These are phyloP conservation scores for Cryptococcus jaspeensis DNA, from an alignment of 1,284 basidiomycete genomes.

Conservation along the genomic window DNA sequence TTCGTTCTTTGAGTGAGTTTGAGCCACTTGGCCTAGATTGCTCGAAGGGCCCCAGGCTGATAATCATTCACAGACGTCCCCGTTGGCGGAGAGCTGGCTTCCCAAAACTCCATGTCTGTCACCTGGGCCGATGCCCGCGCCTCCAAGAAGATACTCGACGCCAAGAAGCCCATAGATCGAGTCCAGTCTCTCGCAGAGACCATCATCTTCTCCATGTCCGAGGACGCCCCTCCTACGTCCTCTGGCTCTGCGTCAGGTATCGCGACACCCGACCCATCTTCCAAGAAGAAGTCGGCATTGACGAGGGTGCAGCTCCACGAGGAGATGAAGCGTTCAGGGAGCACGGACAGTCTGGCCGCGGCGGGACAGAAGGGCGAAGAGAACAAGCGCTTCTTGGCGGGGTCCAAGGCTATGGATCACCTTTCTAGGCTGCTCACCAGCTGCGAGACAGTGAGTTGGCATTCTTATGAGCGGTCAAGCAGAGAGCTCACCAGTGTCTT, in stretches of 20 bases:
- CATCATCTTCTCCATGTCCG: constrained; percentile 86
- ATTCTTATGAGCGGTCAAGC: neutral
- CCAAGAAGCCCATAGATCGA: constrained; percentile 72
- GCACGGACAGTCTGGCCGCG: constrained; percentile 43
- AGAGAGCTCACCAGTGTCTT: too few species aligned
- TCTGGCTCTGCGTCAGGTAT: constrained; percentile 55
- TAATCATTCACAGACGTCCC: constrained; percentile 55
- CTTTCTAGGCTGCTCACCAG: constrained; percentile 86
- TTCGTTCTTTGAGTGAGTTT: constrained; percentile 79
- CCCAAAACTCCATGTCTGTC: constrained; percentile 45
- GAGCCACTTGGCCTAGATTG: neutral
- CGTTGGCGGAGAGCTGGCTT: constrained; percentile 41
- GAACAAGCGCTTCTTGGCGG: constrained; percentile 64
- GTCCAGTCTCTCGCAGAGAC: constrained; percentile 79
- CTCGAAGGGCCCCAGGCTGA: neutral
- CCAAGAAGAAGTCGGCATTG: constrained; percentile 12
- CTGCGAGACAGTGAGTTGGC: constrained; percentile 64
- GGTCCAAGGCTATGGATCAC: constrained; percentile 85
- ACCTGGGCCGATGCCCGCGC: constrained; percentile 57
- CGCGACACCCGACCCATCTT: constrained; percentile 21
- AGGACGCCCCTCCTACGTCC: constrained; percentile 63
- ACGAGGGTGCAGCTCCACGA: constrained; percentile 38
- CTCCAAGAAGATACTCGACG: constrained; percentile 65
- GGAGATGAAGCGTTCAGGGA: constrained; percentile 50
- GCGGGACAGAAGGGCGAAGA: constrained; percentile 44